These are phyloP conservation scores for Pyricularia pennisetigena DNA, from an alignment of 2,329 filamentous ascomycete species.

Conservation along the genomic window DNA sequence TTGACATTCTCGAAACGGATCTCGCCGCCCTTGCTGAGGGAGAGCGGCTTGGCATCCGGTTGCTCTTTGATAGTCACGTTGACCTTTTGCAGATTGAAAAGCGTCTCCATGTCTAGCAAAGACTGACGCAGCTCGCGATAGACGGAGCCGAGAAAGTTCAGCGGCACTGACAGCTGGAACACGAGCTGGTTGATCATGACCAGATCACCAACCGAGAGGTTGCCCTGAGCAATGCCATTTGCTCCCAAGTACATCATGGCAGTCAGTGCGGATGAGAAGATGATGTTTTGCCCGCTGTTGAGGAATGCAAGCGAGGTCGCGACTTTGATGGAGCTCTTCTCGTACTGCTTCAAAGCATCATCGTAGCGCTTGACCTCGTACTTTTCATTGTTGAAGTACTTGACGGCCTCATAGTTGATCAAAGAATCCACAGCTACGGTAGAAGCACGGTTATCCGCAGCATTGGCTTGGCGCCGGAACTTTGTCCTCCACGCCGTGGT, in stretches of 20 bases:
- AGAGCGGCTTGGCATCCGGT: constrained; percentile 61
- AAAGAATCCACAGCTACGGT: constrained; percentile 93
- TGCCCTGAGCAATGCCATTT: constrained; percentile 72
- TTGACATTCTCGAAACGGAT: constrained; percentile 92
- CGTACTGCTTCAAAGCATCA: constrained; percentile 73
- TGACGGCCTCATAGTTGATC: constrained; percentile 98
- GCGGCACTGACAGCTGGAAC: constrained; percentile 90
- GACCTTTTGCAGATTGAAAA: constrained; percentile 96
- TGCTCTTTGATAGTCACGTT: constrained; percentile 78
- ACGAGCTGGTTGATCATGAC: constrained; percentile 99
- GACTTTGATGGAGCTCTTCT: constrained; percentile 93
- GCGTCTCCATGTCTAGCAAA: constrained; percentile 93
- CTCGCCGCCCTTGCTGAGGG: constrained; percentile 68
- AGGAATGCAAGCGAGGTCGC: constrained; percentile 87
- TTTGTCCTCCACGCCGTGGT: constrained; percentile 97
- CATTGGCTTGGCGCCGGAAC: constrained; percentile 90
- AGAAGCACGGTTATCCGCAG: constrained; percentile 89
- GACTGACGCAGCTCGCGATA: constrained; percentile 94
- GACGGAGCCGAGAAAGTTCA: constrained; percentile 97
- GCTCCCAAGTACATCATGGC: constrained; percentile 98
- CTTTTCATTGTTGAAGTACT: constrained; percentile 98
- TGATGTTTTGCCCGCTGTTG: constrained; percentile 93
- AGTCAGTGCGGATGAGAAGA: constrained; percentile 88
- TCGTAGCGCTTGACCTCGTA: constrained; percentile 91
- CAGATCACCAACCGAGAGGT: constrained; percentile 83